Conservation (phyloP, 805 yeast genomes). For the Metschnikowia chrysomelidarum region DNA sequence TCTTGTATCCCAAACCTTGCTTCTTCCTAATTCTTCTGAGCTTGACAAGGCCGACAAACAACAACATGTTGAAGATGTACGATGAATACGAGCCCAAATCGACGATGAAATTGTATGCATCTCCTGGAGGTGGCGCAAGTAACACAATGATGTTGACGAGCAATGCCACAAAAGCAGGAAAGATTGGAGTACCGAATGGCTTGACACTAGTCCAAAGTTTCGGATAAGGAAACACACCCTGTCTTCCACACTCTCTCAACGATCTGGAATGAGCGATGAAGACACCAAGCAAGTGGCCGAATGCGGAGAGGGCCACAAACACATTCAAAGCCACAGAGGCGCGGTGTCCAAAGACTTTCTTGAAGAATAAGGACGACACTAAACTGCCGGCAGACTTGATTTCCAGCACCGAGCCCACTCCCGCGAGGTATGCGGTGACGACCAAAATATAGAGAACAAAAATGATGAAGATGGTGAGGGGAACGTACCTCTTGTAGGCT, state of each 20-base stretch:
- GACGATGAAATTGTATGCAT: slow-evolving; percentile 32
- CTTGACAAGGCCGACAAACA: slow-evolving; percentile 27
- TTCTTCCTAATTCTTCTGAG: slow-evolving; percentile 31
- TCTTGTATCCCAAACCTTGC: slow-evolving; percentile 16
- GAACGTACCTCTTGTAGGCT: slow-evolving; percentile 28
- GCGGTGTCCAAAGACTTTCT: slow-evolving; percentile 29
- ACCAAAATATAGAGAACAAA: slow-evolving; percentile 32
- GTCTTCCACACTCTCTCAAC: slow-evolving; percentile 34
- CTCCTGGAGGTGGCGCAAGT: slow-evolving; percentile 36
- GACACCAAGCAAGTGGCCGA: slow-evolving; percentile 31
- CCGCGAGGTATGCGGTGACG: slow-evolving; percentile 36
- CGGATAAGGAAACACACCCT: slow-evolving; percentile 32
- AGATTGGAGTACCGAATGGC: slow-evolving; percentile 32
- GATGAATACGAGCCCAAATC: slow-evolving; percentile 30
- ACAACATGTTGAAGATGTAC: slow-evolving; percentile 28
- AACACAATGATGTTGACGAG: slow-evolving; percentile 27
- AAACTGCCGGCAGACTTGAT: slow-evolving; percentile 30
- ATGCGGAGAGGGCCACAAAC: slow-evolving; percentile 31
- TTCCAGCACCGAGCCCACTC: slow-evolving; percentile 21
- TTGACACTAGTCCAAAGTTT: slow-evolving; percentile 28
- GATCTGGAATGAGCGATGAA: slow-evolving; percentile 31
- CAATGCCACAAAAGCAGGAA: slow-evolving; percentile 25
- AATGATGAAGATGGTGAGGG: slow-evolving; percentile 29
- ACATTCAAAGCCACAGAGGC: slow-evolving; percentile 24
- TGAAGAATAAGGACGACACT: slow-evolving; percentile 30